Base-by-base conservation (phyloP, 495 filamentous ascomycete genomes). In the Cercophora newfieldiana region DNA sequence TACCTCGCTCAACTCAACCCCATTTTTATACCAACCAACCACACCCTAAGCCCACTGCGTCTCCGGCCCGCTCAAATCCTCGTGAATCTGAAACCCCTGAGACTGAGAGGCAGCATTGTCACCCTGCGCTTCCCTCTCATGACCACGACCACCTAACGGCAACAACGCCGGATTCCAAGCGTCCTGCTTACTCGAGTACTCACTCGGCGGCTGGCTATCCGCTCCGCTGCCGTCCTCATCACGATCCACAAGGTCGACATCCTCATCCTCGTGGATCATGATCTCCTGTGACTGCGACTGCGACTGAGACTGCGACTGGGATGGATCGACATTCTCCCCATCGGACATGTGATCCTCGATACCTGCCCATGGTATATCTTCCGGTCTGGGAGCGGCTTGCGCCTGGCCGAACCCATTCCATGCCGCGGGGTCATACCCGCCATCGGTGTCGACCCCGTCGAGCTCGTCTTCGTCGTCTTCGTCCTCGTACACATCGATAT, bases 361-460 rank as follows among this genome's bases (percentile, higher is more conserved):
- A 12, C 80, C 80, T 0, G 65, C 71, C 79, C 80, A 79, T 14
- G 73, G 73, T 7, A 80, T 76, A 25, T 83, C 81, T 61, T 82
- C 78, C 1, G 79, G 77, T 44, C 68, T 60, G 18, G 51, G 31
- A 25, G 44, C 29, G 21, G 22, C 33, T 33, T 22, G 65, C 44
- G 30, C 55, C 29, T 61, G 62, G 16, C 47, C 63, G 22, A 66
- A 58, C 3, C 65, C 61, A n/a, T 72, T 47, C 67, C 65, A 66
- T 0, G 26, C 47, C 10, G 6, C 30, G 44, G 28, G 49, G 14
- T 62, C 57, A 19, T 64, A 50, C 22, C 69, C 73, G 25, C 71
- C 71, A 0, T 77, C 77, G 31, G 75, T 74, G 26, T 72, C 72
- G 18, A 74, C 72, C 2, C 56, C 75, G 49, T 78, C 71, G 7